These are phyloP conservation scores for Flueggea neowawraea DNA, from an alignment of 441 rosid species.

Conservation along the genomic window DNA sequence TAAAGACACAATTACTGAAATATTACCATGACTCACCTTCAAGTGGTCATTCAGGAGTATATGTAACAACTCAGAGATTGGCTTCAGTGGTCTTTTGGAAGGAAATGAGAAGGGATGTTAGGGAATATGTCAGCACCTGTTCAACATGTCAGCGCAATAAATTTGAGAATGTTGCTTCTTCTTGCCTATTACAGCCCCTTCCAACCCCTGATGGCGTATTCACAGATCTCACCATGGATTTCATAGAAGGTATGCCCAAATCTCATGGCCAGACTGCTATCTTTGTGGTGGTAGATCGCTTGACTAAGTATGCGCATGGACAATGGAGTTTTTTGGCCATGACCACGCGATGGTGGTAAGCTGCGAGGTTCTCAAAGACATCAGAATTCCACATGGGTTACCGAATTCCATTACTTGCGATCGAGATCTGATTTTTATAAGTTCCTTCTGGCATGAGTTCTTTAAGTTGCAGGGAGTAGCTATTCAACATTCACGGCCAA, in stretches of 20 bases:
- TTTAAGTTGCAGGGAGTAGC: not conserved
- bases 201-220: not conserved
- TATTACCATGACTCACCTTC: no score
- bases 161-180: not conserved
- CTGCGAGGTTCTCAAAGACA: no score
- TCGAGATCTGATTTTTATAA: not conserved
- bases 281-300: conserved; percentile 4
- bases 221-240: conserved; percentile 1
- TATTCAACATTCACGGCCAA: not conserved
- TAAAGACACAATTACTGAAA: no score
- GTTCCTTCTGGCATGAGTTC: conserved; percentile 1
- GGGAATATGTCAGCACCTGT: not conserved
- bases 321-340: no score
- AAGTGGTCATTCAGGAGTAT: no score
- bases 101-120: not conserved
- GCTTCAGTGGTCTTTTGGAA: not conserved
- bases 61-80: not conserved
- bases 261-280: not conserved
- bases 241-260: conserved; percentile 4
- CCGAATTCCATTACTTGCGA: not conserved
- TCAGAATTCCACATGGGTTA: conserved; percentile 7
- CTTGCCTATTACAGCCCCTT: not conserved
- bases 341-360: no score
- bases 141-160: no score
- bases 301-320: not conserved